Percentiles rank a stretch among this genome's conserved stretches.
phyloP scores from a whole-genome alignment of 1,284 basidiomycete species.

The Cutaneotrichosporon curvatum region DNA sequence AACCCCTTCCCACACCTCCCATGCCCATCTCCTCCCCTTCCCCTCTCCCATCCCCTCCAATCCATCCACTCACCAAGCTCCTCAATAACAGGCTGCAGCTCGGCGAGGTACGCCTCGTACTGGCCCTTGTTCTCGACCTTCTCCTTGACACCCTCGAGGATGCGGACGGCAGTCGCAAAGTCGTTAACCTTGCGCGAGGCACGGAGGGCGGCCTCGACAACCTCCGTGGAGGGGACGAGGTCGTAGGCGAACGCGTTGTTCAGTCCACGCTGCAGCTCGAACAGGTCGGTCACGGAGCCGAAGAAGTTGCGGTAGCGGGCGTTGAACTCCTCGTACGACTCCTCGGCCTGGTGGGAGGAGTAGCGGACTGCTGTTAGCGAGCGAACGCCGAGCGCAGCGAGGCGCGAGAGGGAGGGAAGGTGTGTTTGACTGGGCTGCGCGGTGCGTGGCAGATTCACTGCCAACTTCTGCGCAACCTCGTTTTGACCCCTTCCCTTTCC shows the following conservation, averaged over 20 bases:
- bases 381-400: neutral
- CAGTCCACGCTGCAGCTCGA: conserved; percentile 93
- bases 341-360: conserved; percentile 42
- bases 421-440: neutral
- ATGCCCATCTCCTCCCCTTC: neutral
- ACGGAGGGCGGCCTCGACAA: conserved; percentile 82
- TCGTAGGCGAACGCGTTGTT: conserved; percentile 99
- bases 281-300: conserved; percentile 83
- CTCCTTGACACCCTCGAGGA: conserved; percentile 86
- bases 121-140: conserved; percentile 94
- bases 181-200: conserved; percentile 90
- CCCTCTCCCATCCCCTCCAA: neutral
- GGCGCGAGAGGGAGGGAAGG: neutral
- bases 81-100: conserved; percentile 74
- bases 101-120: conserved; percentile 82
- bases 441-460: neutral
- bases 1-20: neutral
- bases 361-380: conserved; percentile 27
- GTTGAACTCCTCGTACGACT: conserved; percentile 91
- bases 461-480: neutral
- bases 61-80: conserved; percentile 67
- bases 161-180: conserved; percentile 89
- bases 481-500: neutral
- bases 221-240: conserved; percentile 81
- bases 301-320: conserved; percentile 91